Evolutionary conservation across 2,329 filamentous ascomycete genomes (phyloP), one percentile per base, ranked within the genome.

Genomic region (Fusarium pseudonygamai): DNA sequence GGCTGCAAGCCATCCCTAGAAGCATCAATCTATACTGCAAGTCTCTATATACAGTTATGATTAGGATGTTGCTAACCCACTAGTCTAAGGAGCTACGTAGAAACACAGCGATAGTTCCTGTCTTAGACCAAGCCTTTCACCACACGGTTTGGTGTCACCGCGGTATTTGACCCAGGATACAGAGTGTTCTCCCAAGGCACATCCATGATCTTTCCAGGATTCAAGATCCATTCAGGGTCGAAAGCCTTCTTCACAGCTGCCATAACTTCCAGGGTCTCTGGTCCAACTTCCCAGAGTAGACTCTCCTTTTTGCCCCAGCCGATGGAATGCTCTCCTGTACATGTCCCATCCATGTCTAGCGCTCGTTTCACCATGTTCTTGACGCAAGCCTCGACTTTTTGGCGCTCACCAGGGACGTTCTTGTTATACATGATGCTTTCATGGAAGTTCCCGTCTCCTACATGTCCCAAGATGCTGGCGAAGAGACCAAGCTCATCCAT

Each of bases 391-490:
- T 96, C 93, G 4, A 96, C 94, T 74, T 92, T 93, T 46, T 88
- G 91, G 63, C 88, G 88, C 82, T 97, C 93, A 32, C 86, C 89
- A 7, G 89, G 87, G 62, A 95, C 86, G 30, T 86, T 87, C 32
- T 89, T 88, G 82, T 96, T 90, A 81, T 97, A 98, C 83, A 98
- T 92, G 82, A 98, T 96, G 79, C 92, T 93, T 80, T 95, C 92
- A 81, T 98, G 95, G 84, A 98, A 98, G 82, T 98, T 98, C 42
- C 95, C 95, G 79, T 97, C 95, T 18, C 95, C 95, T 64, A 98
- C 92, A 79, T 98, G 95, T 7, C 95, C 95, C 8, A 98, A 85
- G 34, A 97, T 93, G 77, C 93, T 95, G 3, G 94, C 94, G 80
- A 97, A 97, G 4, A 97, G 84, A 1, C 94, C 94, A 16, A 97